These are phyloP conservation scores for Rutstroemia sp. DNA, from an alignment of 2,329 filamentous ascomycete genomes.

Conservation along the genomic window DNA sequence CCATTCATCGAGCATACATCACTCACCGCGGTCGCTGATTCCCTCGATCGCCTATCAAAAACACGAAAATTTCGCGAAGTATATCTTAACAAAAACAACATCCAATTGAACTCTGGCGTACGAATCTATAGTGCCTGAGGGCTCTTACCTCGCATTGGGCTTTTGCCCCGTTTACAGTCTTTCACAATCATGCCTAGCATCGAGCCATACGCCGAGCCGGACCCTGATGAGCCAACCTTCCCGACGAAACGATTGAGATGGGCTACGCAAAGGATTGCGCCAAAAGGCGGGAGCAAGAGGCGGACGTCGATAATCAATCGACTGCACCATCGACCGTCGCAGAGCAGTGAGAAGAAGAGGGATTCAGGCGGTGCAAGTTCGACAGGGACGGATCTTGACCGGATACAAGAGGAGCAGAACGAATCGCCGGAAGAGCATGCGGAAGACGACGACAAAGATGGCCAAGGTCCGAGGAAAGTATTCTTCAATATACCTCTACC, in stretches of 20 bases:
- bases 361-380: slow-evolving; percentile 35
- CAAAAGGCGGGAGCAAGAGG: slow-evolving; percentile 70
- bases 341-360: slow-evolving; percentile 62
- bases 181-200: slow-evolving; percentile 7
- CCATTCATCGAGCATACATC: background rate
- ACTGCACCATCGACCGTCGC: slow-evolving; percentile 49
- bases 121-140: slow-evolving; percentile 7
- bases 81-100: background rate
- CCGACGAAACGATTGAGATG: slow-evolving; percentile 76
- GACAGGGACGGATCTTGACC: slow-evolving; percentile 30
- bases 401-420: slow-evolving; percentile 24
- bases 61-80: background rate
- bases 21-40: background rate
- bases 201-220: slow-evolving; percentile 39
- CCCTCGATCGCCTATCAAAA: background rate
- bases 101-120: slow-evolving; percentile 4
- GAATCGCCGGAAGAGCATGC: slow-evolving; percentile 23
- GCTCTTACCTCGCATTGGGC: slow-evolving; percentile 11
- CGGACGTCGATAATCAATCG: slow-evolving; percentile 76
- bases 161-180: slow-evolving; percentile 6
- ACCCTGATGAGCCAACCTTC: slow-evolving; percentile 31
- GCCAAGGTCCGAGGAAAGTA: slow-evolving; percentile 45
- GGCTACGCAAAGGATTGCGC: slow-evolving; percentile 84
- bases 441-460: slow-evolving; percentile 32
- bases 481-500: slow-evolving; percentile 87